Evolutionary conservation across 2,329 filamentous ascomycete genomes (phyloP), one percentile per base, ranked within the genome.

Genomic region (Thielaviopsis populi): DNA sequence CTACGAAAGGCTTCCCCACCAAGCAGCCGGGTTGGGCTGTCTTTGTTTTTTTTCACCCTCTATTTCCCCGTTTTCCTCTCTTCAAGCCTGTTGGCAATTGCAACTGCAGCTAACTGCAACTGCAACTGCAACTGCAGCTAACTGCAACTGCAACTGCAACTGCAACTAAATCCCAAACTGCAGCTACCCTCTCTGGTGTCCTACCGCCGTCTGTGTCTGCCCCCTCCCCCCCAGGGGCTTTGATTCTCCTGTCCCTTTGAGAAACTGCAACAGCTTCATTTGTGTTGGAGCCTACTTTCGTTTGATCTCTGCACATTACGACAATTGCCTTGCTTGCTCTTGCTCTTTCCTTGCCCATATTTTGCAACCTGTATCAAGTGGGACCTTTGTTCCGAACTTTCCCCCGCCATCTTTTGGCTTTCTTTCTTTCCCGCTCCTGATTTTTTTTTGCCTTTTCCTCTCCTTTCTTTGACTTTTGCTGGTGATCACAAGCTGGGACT

Each of bases 271-370:
- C 30, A 37, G 53, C 53, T 56, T 56, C 53, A 56, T 37, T 56
- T 56, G 53, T 19, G 53, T 56, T 33, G 53, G 27, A 56, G 53
- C 53, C 27, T 56, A 17, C 8, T 56, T 56, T 56, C 37, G 53
- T 56, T 56, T 56, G 27, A 56, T 56, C 53, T 56, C n/a, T 56
- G 53, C 27, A 33, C 27, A 56, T 56, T 56, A 56, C 53, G 53
- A 56, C 53, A 56, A 27, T 50, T 50, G 22, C 46, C 46, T 50
- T 15, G 11, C 22, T 50, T 50, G 46, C 46, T 46, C 22, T 19
- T 10, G 19, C 24, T 56, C 53, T 33, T 56, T 30, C 53, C 53
- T 19, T 56, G 27, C 53, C 27, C n/a, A 19, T 17, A 27, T 56
- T 56, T 46, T 6, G 15, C 42, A 46, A n/a, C 42, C n/a, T 56